Percentiles rank a stretch among this genome's conserved stretches.
Evolutionary conservation across 768 basidiomycete species (phyloP).

Genomic region (Austroboletus eburneus): DNA sequence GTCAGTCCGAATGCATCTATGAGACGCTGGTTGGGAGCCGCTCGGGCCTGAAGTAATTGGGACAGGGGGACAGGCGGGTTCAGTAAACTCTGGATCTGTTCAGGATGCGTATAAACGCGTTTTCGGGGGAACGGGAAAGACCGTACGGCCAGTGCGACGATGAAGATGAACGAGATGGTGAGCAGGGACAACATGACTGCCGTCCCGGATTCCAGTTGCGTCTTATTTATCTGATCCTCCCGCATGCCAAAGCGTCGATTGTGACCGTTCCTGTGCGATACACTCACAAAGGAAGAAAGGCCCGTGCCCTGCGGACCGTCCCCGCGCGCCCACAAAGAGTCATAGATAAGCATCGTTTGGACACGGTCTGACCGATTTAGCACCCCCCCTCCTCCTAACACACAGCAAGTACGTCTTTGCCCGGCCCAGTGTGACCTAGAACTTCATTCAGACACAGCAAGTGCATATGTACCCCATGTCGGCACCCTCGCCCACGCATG

Average conservation of each 20-base stretch:
- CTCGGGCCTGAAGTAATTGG: constrained; percentile 16
- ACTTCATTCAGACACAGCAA: too few species aligned
- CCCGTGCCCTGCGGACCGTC: too few species aligned
- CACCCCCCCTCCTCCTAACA: too few species aligned
- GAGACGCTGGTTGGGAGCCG: constrained; percentile 21
- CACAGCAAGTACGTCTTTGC: constrained; percentile 8
- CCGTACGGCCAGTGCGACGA: background rate
- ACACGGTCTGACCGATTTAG: background rate
- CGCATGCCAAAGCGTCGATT: too few species aligned
- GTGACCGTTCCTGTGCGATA: background rate
- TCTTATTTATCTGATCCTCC: too few species aligned
- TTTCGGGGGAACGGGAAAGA: background rate
- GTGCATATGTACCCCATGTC: too few species aligned
- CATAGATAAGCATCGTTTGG: background rate
- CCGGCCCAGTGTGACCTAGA: too few species aligned
- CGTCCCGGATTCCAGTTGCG: too few species aligned
- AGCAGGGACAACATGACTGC: constrained; percentile 4
- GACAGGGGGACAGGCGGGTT: constrained; percentile 15
- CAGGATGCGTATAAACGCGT: constrained; percentile 8
- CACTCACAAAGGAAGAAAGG: too few species aligned
- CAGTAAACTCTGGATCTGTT: constrained; percentile 8
- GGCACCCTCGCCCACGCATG: too few species aligned
- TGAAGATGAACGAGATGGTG: background rate
- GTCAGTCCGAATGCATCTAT: constrained; percentile 30
- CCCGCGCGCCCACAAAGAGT: constrained; percentile 4